Evolutionary conservation across 768 basidiomycete species (phyloP).

Genomic region (Podaxis pistillaris): DNA sequence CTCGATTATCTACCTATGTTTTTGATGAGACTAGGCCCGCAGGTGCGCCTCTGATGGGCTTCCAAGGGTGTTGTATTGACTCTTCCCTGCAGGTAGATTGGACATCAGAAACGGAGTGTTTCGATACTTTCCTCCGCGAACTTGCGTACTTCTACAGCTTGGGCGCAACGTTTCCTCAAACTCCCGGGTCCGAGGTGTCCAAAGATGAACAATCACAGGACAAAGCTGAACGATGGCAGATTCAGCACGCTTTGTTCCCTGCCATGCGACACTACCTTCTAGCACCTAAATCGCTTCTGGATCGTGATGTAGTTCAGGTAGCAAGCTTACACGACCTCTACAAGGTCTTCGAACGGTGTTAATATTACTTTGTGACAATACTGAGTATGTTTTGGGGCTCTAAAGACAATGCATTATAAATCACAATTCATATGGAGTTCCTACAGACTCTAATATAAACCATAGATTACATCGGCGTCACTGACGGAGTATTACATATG

Average conservation of each 20-base stretch:
- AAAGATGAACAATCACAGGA: constrained; percentile 41
- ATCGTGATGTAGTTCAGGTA: constrained; percentile 78
- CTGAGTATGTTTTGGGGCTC: neutral
- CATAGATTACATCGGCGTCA: constrained; percentile 13
- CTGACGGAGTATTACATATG: constrained; percentile 8
- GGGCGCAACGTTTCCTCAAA: constrained; percentile 42
- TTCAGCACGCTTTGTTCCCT: constrained; percentile 90
- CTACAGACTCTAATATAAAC: constrained; percentile 6
- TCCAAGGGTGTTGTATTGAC: constrained; percentile 1
- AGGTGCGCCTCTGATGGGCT: constrained; percentile 44
- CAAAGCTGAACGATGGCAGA: constrained; percentile 71
- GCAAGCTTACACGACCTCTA: constrained; percentile 91
- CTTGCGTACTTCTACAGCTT: constrained; percentile 84
- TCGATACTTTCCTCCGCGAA: constrained; percentile 82
- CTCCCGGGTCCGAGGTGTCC: constrained; percentile 20
- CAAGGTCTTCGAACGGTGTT: constrained; percentile 93
- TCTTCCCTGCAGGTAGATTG: constrained; percentile 70
- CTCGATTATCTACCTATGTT: constrained; percentile 88
- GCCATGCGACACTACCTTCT: constrained; percentile 74
- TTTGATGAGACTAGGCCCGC: constrained; percentile 89
- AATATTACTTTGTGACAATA: constrained; percentile 16
- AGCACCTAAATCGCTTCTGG: constrained; percentile 65
- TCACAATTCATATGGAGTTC: too few relatives aligned
- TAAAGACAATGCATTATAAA: neutral
- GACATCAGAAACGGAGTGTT: constrained; percentile 82